These are phyloP conservation scores for Fusarium goolgardi DNA, from an alignment of 2,329 filamentous ascomycete genomes.

Conservation along the genomic window DNA sequence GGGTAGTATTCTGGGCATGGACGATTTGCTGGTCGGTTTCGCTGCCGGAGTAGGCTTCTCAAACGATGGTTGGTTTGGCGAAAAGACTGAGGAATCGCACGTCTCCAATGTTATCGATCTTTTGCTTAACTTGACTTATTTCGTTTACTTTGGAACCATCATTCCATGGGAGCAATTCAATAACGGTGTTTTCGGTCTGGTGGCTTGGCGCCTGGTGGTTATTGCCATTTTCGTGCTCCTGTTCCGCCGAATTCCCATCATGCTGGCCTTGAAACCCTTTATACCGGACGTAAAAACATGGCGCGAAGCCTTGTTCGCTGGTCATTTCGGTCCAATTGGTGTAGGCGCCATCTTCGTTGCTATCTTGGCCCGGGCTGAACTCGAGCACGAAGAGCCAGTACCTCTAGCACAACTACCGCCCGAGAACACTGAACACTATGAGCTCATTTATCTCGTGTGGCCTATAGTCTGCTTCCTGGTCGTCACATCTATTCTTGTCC, in stretches of 20 bases:
- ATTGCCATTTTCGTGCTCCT: constrained; percentile 94
- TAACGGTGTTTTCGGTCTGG: constrained; percentile 75
- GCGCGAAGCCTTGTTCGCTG: constrained; percentile 95
- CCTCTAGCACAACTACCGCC: constrained; percentile 74
- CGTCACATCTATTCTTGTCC: constrained; percentile 91
- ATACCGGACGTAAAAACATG: constrained; percentile 99
- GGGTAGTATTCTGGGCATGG: constrained; percentile 88
- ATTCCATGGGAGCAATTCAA: constrained; percentile 97
- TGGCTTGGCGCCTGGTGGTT: constrained; percentile 91
- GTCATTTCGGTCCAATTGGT: constrained; percentile 97
- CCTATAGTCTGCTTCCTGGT: constrained; percentile 95
- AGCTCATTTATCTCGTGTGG: constrained; percentile 89
- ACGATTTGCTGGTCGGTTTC: constrained; percentile 95
- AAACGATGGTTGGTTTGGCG: constrained; percentile 98
- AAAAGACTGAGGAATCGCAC: constrained; percentile 98
- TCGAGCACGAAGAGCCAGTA: constrained; percentile 80
- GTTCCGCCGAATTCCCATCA: constrained; percentile 95
- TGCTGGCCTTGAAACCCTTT: constrained; percentile 88
- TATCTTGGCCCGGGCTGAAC: constrained; percentile 90
- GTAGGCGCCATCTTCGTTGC: constrained; percentile 97
- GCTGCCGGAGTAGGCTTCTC: constrained; percentile 98
- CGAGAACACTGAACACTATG: constrained; percentile 66
- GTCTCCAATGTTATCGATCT: constrained; percentile 99
- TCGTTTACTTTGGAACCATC: constrained; percentile 97
- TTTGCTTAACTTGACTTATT: constrained; percentile 95